phyloP scores from a whole-genome alignment of 1,284 basidiomycete genomes.

The Rhizopogon hawkerae region DNA sequence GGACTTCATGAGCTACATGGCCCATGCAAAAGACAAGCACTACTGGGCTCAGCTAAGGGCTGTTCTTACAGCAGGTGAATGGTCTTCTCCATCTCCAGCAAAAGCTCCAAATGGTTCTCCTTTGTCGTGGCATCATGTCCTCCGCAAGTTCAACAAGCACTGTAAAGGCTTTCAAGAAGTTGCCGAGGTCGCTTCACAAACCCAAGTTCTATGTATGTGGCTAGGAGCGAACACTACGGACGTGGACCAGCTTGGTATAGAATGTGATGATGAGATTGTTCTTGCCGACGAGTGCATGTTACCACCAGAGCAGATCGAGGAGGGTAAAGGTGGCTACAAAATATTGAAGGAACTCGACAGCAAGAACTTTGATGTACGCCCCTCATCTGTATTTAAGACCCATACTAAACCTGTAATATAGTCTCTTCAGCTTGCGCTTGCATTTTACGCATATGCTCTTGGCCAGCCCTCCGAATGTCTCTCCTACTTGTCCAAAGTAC shows the following conservation, averaged over 20 bases:
- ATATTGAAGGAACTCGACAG: constrained; percentile 41
- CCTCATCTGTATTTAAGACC: constrained; percentile 5
- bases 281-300: constrained; percentile 51
- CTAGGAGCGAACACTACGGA: constrained; percentile 38
- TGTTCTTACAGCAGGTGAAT: constrained; percentile 60
- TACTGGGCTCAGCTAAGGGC: constrained; percentile 67
- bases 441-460: constrained; percentile 72
- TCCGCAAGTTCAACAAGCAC: constrained; percentile 87
- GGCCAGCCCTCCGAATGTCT: constrained; percentile 59
- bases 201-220: constrained; percentile 53
- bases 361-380: constrained; percentile 52
- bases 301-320: constrained; percentile 43
- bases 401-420: constrained; percentile 20
- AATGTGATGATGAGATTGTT: constrained; percentile 32
- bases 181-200: constrained; percentile 60
- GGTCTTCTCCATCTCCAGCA: constrained; percentile 54
- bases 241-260: constrained; percentile 31
- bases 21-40: constrained; percentile 53
- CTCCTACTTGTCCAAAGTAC: constrained; percentile 45
- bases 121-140: constrained; percentile 71
- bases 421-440: constrained; percentile 57
- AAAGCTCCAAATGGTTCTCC: constrained; percentile 48
- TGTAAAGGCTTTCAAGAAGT: constrained; percentile 52
- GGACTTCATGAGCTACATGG: constrained; percentile 20
- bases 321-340: constrained; percentile 45